These are phyloP conservation scores for Pyricularia sp. DNA, from an alignment of 2,329 filamentous ascomycete species.

Conservation along the genomic window DNA sequence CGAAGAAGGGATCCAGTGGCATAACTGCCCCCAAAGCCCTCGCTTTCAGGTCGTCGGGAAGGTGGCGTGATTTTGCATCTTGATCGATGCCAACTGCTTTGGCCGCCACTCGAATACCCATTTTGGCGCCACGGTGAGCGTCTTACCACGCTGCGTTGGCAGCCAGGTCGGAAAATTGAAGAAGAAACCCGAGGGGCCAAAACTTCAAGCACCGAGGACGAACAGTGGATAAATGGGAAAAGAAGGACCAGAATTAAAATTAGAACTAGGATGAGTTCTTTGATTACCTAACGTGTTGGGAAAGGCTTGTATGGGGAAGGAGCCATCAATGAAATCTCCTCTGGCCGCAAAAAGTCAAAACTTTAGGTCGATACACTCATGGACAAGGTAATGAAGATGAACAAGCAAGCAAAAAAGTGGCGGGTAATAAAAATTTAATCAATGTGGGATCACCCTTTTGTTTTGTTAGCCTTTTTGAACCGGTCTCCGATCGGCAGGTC, in stretches of 20 bases:
- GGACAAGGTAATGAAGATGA: not conserved
- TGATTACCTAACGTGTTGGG: not conserved
- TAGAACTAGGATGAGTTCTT: not conserved
- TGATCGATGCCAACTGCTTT: not conserved
- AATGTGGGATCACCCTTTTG: not conserved
- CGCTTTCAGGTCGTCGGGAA: not conserved
- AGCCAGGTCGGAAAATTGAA: not conserved
- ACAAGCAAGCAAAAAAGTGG: too few relatives aligned
- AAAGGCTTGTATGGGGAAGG: not conserved
- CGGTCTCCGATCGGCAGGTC: not conserved
- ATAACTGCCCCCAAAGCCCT: not conserved
- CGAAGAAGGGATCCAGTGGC: slow-evolving; percentile 19
- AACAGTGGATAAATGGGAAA: not conserved
- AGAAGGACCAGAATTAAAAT: too few relatives aligned
- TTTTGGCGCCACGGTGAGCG: not conserved
- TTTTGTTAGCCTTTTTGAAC: not conserved
- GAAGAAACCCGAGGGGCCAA: not conserved
- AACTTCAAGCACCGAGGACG: not conserved
- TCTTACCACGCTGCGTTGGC: not conserved
- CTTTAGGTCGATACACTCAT: too few relatives aligned
- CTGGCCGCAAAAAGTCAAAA: not conserved
- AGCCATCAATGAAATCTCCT: not conserved
- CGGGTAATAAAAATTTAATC: not conserved
- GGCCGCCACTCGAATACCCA: not conserved
- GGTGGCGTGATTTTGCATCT: not conserved